phyloP scores from a whole-genome alignment of 352 stramenopile genomes.

The Phytophthora brassicae region DNA sequence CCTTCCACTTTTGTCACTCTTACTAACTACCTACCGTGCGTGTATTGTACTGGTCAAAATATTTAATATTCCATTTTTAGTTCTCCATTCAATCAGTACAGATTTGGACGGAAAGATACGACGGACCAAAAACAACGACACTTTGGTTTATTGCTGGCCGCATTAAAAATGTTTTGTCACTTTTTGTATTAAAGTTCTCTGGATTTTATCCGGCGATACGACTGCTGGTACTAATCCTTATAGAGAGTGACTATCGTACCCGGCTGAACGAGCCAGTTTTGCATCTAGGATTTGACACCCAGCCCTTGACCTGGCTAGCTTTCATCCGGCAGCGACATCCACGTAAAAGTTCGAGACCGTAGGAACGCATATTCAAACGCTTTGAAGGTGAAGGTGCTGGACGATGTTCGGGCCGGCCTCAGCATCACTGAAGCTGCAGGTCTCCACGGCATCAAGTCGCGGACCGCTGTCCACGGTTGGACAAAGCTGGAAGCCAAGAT shows the following conservation, averaged over 20 bases:
- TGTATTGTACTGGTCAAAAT: no score
- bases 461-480: neutral
- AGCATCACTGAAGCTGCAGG: neutral
- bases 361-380: neutral
- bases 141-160: neutral
- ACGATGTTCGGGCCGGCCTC: neutral
- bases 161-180: constrained; percentile 2
- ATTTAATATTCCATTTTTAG: no score
- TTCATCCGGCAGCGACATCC: neutral
- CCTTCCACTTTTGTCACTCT: no score
- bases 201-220: no score
- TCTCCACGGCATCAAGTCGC: neutral
- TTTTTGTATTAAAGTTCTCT: no score
- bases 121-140: constrained; percentile 10
- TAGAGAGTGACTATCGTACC: no score
- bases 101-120: constrained; percentile 4
- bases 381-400: neutral
- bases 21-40: no score
- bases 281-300: no score
- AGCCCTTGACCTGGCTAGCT: no score
- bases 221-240: no score
- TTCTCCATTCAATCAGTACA: constrained; percentile 1
- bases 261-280: no score
- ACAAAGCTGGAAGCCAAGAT: neutral
- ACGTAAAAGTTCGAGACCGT: neutral